Evolutionary conservation across 306 rosid genomes (phyloP), one percentile per base, ranked within the genome.

Genomic region (Sophora flavescens): DNA sequence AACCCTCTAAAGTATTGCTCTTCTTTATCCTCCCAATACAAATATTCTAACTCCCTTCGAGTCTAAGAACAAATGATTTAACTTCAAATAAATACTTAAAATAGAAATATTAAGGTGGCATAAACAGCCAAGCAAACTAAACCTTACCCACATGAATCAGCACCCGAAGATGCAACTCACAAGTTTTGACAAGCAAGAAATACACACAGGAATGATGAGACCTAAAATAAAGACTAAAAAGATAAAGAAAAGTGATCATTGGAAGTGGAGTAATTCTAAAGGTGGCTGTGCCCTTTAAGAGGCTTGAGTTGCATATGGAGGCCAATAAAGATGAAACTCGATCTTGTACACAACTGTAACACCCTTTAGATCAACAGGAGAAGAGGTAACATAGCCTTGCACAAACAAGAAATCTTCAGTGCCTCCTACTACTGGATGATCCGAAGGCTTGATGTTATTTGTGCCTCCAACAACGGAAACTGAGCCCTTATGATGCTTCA

Each of bases 381-480:
- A 89, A 33, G 98, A 82, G 1, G 90, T 91, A 36, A 91, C 62
- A 36, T 86, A 88, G 39, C 95, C 98, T 65, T 91, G 88, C 26
- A 87, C 98, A 36, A 93, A 88, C 88, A 83, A 38, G 83, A 91
- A 93, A 70, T 89, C 95, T 2, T 86, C 85, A 0, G 97, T 91
- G 48, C 98, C 98, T 74, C 98, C 97, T 3, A 89, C 91, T 0
- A 93, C 83, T 0, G 98, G 97, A 62, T 78, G 87, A 76, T 91
- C 81, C 0, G 91, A 32, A 17, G 83, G 82, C 72, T 91, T 84
- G 4, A 78, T 18, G 12, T 82, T 91, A 64, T 89, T 77, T 0
- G 88, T 81, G 56, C 81, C 93, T 2, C 98, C 95, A 3, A 91
- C 90, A 8, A 93, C 1, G 2, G 93, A 87, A 63, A 93, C 16